Conservation (phyloP, 305 asterid species). For the Rubia tinctorum region DNA sequence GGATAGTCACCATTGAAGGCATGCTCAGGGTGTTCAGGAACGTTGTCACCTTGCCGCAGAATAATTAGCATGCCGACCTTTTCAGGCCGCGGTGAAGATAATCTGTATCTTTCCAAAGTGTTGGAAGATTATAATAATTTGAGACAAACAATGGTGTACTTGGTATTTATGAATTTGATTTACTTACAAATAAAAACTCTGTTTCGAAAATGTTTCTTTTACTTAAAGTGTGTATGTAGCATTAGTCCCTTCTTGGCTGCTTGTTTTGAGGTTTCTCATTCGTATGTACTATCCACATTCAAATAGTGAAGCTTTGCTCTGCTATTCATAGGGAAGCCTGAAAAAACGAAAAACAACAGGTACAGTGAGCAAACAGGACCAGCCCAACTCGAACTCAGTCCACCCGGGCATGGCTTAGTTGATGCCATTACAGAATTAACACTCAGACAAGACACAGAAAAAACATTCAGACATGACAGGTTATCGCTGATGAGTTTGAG, state of each 20-base stretch:
- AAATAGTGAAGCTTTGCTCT: neutral
- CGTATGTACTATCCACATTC: neutral
- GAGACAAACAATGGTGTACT: neutral
- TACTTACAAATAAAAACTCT: neutral
- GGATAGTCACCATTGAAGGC: conserved; percentile 59
- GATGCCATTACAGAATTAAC: too few species aligned
- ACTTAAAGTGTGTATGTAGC: neutral
- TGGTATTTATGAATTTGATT: neutral
- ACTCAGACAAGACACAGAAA: too few species aligned
- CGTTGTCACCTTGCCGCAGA: conserved; percentile 21
- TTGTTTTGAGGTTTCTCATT: neutral
- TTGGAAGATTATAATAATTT: neutral
- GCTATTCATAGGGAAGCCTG: neutral
- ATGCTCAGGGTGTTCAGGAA: conserved; percentile 54
- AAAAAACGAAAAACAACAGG: neutral
- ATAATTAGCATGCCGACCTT: conserved; percentile 19
- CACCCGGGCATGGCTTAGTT: too few species aligned
- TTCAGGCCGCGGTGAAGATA: neutral
- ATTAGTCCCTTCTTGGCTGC: neutral
- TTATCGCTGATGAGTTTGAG: too few species aligned
- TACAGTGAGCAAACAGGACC: neutral
- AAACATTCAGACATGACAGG: too few species aligned
- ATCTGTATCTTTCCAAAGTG: neutral
- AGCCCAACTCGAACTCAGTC: too few species aligned
- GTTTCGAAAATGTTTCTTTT: neutral